Base-by-base conservation (phyloP, 1,284 basidiomycete genomes). In the Pyrrhoderma noxium region DNA sequence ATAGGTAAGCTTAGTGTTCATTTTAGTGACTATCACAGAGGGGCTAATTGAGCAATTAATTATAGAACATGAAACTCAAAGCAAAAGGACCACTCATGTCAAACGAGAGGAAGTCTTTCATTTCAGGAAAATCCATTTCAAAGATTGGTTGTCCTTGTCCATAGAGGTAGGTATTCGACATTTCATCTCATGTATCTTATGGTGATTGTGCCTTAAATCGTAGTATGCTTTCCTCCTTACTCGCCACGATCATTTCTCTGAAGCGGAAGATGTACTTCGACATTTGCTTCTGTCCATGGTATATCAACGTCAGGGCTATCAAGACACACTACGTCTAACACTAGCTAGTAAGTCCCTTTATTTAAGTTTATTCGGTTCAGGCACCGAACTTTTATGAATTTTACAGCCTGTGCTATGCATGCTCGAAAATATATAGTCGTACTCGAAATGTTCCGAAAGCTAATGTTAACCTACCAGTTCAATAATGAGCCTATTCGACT, bases 181-280 rank as follows among this genome's bases (percentile, higher is more conserved):
- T 34, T 14, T 9, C 14, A 18, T n/a, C 2, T 41, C 14, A 27
- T 14, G 47, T 3, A 23, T 2, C 2, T 8, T 34, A 43, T 56
- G 22, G 54, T 23, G 19, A 31, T 5, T 31, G 4, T 14, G n/a
- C 34, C 36, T 49, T 9, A 13, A 19, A 8, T 58, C 27, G 11
- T 11, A 97, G 90, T 96, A 96, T 64, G 80, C 84, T 50, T 92
- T 95, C 64, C 72, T 88, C 5, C 70, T 93, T 35, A 88, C 90
- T 48, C 70, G 73, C 62, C 71, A 80, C 55, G 73, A 75, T 3
- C 76, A 82, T 54, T 81, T 80, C 58, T 81, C 85, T 5, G 66
- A 79, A 5, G 91, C 85, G 0, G 79, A 87, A 44, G 90, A 94
- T 60, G 75, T 93, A 0, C 71, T 95, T 1, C 76, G 83, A 9